A percentile compares a stretch with the other conserved stretches of the same genome.
Conservation (phyloP, 495 filamentous ascomycete genomes). For the Cladorrhinum samala region DNA sequence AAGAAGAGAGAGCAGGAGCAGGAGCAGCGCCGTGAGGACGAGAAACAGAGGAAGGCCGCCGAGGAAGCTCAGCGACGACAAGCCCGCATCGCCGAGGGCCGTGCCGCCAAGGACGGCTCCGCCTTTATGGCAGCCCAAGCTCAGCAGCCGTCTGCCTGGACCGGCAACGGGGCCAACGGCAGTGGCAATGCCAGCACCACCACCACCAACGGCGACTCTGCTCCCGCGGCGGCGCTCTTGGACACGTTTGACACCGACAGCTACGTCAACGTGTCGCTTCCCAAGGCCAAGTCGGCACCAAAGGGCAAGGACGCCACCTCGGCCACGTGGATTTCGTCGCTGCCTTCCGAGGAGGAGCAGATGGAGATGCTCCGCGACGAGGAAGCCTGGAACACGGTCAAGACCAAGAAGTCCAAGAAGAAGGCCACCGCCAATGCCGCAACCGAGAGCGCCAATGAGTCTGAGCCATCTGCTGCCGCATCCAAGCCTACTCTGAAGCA, state of each 20-base stretch:
- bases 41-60: slow-evolving; percentile 62
- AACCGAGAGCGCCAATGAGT: slow-evolving; percentile 23
- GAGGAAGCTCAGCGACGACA: slow-evolving; percentile 75
- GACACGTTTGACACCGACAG: slow-evolving; percentile 62
- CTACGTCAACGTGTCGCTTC: slow-evolving; percentile 17
- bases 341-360: slow-evolving; percentile 83
- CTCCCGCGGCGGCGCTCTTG: slow-evolving; percentile 52
- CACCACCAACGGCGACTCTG: slow-evolving; percentile 22
- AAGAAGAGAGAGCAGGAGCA: slow-evolving; percentile 73
- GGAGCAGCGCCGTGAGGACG: slow-evolving; percentile 62
- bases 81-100: slow-evolving; percentile 72
- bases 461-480: slow-evolving; percentile 16
- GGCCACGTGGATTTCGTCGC: slow-evolving; percentile 46
- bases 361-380: slow-evolving; percentile 59
- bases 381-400: slow-evolving; percentile 70
- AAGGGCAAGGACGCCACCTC: slow-evolving; percentile 14
- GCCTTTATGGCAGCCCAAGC: slow-evolving; percentile 49
- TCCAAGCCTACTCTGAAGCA: slow-evolving; percentile 19
- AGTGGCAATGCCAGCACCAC: slow-evolving; percentile 24
- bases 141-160: slow-evolving; percentile 52
- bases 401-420: slow-evolving; percentile 58
- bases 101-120: slow-evolving; percentile 65
- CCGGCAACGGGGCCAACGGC: slow-evolving; percentile 34
- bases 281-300: slow-evolving; percentile 5
- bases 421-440: slow-evolving; percentile 35